phyloP scores from a whole-genome alignment of 805 yeast genomes.

The Komagataella phaffii region DNA sequence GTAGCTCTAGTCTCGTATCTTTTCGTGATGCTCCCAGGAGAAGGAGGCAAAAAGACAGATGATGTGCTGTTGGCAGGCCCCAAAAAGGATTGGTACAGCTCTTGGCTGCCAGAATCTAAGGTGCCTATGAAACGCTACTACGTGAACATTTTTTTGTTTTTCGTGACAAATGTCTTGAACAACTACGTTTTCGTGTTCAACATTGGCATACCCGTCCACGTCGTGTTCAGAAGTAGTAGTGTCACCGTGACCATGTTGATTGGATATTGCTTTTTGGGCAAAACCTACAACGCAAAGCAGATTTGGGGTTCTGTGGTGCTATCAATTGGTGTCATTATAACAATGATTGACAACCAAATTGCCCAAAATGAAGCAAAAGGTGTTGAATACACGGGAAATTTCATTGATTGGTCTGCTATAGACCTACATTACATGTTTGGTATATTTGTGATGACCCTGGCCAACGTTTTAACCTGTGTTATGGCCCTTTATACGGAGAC shows the following conservation, averaged over 20 bases:
- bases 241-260: conserved; percentile 46
- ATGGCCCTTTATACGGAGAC: conserved; percentile 45
- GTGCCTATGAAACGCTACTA: conserved; percentile 32
- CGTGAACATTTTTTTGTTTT: conserved; percentile 34
- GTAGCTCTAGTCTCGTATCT: conserved; percentile 31
- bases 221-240: conserved; percentile 51
- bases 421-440: conserved; percentile 17
- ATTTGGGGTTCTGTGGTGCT: conserved; percentile 35
- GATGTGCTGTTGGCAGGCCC: conserved; percentile 15
- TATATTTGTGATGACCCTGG: conserved; percentile 24
- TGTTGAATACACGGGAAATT: neutral
- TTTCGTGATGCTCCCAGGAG: conserved; percentile 4
- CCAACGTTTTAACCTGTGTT: conserved; percentile 40
- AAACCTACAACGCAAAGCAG: conserved; percentile 30
- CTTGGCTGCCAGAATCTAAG: conserved; percentile 18
- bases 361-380: neutral
- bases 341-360: conserved; percentile 13
- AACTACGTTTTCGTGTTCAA: conserved; percentile 44
- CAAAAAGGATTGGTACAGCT: conserved; percentile 9
- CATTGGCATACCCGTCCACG: conserved; percentile 54
- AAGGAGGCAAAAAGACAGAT: neutral
- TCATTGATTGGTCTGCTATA: neutral
- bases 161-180: conserved; percentile 35
- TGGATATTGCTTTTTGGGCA: conserved; percentile 33
- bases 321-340: conserved; percentile 39